These are phyloP conservation scores for Comarum palustre DNA, from an alignment of 306 rosid genomes.

Conservation along the genomic window DNA sequence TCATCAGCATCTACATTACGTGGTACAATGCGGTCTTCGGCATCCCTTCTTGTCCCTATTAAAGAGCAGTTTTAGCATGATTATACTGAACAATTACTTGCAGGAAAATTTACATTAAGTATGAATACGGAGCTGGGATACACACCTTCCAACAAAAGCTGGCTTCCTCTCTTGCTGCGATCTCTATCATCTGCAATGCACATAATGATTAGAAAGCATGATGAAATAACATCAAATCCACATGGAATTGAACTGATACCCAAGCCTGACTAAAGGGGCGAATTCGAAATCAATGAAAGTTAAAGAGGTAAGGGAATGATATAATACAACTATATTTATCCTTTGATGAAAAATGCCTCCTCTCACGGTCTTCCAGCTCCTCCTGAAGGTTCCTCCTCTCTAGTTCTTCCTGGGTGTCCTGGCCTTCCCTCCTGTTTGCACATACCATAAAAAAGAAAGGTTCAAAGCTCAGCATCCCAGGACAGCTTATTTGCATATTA, in stretches of 20 bases:
- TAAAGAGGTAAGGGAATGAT: neutral
- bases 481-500: neutral
- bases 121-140: constrained; percentile 11
- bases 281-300: neutral
- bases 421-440: constrained; percentile 68
- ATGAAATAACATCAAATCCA: neutral
- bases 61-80: constrained; percentile 2
- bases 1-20: constrained; percentile 92
- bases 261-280: neutral
- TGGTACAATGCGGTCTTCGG: constrained; percentile 75
- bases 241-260: neutral
- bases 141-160: constrained; percentile 75
- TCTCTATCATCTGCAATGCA: constrained; percentile 77
- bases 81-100: neutral
- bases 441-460: neutral
- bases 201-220: constrained; percentile 13
- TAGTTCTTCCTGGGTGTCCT: constrained; percentile 81
- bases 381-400: constrained; percentile 82
- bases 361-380: constrained; percentile 85
- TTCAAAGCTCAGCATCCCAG: neutral
- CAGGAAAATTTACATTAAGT: neutral
- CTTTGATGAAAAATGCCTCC: constrained; percentile 89
- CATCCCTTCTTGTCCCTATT: constrained; percentile 65
- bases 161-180: constrained; percentile 67
- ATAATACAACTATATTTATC: constrained; percentile 65